A percentile compares a stretch with the other conserved stretches of the same genome.
Conservation (phyloP, 306 rosid species). For the Cicer arietinum region DNA sequence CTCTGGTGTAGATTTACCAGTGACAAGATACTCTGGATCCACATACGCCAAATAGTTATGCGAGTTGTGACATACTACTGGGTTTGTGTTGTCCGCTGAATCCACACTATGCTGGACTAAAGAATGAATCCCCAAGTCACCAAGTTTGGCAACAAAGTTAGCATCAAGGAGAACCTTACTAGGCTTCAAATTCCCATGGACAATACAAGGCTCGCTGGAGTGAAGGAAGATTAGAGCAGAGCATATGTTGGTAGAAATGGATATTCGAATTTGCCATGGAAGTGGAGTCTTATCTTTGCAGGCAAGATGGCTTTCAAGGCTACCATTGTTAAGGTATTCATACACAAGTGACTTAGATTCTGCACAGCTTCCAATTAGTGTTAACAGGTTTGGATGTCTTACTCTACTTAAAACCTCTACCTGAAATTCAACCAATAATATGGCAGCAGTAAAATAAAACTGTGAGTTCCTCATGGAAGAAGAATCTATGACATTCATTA, state of each 20-base stretch:
- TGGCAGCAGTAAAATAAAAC: conserved; percentile 29
- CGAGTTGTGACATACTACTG: conserved; percentile 23
- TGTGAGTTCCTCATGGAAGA: conserved; percentile 17
- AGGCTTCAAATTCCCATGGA: conserved; percentile 91
- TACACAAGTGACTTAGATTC: conserved; percentile 84
- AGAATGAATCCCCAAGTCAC: conserved; percentile 67
- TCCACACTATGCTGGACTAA: conserved; percentile 61
- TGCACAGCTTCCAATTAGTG: conserved; percentile 78
- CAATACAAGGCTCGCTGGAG: conserved; percentile 65
- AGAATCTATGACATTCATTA: conserved; percentile 32
- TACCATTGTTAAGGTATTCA: conserved; percentile 76
- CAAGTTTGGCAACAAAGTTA: conserved; percentile 73
- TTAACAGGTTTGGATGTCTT: conserved; percentile 79
- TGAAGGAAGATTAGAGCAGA: conserved; percentile 87
- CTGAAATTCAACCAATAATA: conserved; percentile 61
- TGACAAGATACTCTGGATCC: conserved; percentile 76
- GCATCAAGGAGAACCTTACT: conserved; percentile 87
- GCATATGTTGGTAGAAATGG: conserved; percentile 78
- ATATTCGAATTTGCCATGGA: conserved; percentile 82
- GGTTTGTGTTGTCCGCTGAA: conserved; percentile 47
- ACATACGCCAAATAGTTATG: conserved; percentile 55
- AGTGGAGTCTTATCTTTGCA: conserved; percentile 63
- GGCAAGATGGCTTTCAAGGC: conserved; percentile 79
- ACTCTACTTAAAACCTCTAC: conserved; percentile 83
- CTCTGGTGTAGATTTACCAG: conserved; percentile 67